A percentile compares a stretch with the other conserved stretches of the same genome.
phyloP scores from a whole-genome alignment of 1,139 yeast genomes.

The Blastobotrys illinoisensis region DNA sequence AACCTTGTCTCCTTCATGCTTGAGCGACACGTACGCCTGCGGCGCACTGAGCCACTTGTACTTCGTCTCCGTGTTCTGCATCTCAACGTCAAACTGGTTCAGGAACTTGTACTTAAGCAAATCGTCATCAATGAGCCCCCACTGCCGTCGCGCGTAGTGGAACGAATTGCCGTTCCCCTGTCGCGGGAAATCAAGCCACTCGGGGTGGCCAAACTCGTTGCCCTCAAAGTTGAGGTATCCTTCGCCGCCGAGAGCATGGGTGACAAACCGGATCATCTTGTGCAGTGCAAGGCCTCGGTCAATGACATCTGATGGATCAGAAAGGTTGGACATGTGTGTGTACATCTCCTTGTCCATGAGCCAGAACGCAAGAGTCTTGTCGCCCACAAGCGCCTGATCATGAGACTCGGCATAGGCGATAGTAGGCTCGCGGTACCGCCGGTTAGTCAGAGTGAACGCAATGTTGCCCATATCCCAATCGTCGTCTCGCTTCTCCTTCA shows the following conservation, averaged over 20 bases:
- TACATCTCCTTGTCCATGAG: constrained; percentile 98
- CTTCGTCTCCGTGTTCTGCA: constrained; percentile 69
- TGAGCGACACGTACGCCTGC: constrained; percentile 82
- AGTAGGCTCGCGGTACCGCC: constrained; percentile 85
- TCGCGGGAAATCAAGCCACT: constrained; percentile 97
- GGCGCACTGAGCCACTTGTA: constrained; percentile 70
- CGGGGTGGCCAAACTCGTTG: constrained; percentile 98
- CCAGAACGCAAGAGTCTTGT: constrained; percentile 95
- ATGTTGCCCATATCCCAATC: constrained; percentile 88
- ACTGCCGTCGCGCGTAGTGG: constrained; percentile 93
- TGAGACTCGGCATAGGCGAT: constrained; percentile 94
- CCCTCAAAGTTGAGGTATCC: constrained; percentile 96
- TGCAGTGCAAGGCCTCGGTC: constrained; percentile 89
- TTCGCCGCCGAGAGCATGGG: constrained; percentile 91
- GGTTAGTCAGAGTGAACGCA: constrained; percentile 75
- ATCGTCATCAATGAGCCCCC: constrained; percentile 75
- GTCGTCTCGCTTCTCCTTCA: constrained; percentile 80
- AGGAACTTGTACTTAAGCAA: constrained; percentile 72
- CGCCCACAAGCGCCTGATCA: constrained; percentile 97
- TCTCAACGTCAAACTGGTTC: constrained; percentile 72
- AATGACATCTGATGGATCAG: constrained; percentile 67
- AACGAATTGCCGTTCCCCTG: constrained; percentile 82
- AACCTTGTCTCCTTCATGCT: constrained; percentile 83
- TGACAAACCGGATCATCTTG: constrained; percentile 79
- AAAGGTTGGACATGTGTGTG: constrained; percentile 80